Percentiles rank a stretch among this genome's conserved stretches.
Evolutionary conservation across 2,329 filamentous ascomycete genomes (phyloP).

Genomic region (Aspergillus pseudoviridinutans): DNA sequence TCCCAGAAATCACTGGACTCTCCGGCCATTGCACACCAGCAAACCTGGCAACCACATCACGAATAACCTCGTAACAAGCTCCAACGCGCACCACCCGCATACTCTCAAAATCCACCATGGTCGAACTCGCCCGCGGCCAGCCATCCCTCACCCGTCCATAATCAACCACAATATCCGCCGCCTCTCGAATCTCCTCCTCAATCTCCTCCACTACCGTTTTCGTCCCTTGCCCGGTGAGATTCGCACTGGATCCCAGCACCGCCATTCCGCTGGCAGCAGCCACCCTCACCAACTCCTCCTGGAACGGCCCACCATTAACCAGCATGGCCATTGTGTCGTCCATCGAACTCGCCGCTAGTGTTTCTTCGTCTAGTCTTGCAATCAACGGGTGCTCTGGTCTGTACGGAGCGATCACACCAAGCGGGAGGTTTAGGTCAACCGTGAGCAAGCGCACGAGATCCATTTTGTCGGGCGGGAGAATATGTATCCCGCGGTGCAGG

Average conservation of each 20-base stretch:
- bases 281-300: constrained; percentile 24
- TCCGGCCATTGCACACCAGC: background rate
- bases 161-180: constrained; percentile 30
- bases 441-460: constrained; percentile 19
- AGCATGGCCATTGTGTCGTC: constrained; percentile 25
- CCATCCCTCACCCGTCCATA: constrained; percentile 26
- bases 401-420: constrained; percentile 24
- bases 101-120: constrained; percentile 26
- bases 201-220: constrained; percentile 28
- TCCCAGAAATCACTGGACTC: too few species aligned
- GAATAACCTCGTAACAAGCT: constrained; percentile 27
- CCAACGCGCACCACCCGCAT: constrained; percentile 25
- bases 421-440: constrained; percentile 22
- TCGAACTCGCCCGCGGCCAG: constrained; percentile 22
- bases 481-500: constrained; percentile 22
- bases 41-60: constrained; percentile 20
- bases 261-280: constrained; percentile 16
- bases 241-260: constrained; percentile 29
- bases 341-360: constrained; percentile 13
- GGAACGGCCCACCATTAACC: constrained; percentile 24
- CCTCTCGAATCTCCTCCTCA: constrained; percentile 22
- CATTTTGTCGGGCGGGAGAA: constrained; percentile 10
- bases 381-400: constrained; percentile 20
- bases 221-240: constrained; percentile 27
- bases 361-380: constrained; percentile 11